phyloP scores from a whole-genome alignment of 2,329 filamentous ascomycete genomes.

The Cladosporium sp. region DNA sequence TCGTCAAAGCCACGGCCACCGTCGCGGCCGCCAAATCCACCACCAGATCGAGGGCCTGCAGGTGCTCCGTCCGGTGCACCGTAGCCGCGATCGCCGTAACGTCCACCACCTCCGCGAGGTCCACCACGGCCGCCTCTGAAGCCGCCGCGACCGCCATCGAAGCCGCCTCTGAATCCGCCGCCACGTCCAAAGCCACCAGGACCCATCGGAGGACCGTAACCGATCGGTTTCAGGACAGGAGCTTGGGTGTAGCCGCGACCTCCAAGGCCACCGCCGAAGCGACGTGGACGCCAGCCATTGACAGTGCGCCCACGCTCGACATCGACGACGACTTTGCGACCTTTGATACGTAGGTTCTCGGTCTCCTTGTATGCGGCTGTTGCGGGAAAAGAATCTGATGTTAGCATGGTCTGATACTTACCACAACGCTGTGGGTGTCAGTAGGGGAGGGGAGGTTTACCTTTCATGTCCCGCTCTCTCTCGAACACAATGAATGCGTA shows the following conservation, averaged over 20 bases:
- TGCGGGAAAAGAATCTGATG: slow-evolving; percentile 15
- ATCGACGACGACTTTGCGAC: slow-evolving; percentile 87
- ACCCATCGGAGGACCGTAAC: slow-evolving; percentile 53
- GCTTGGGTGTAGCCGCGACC: slow-evolving; percentile 90
- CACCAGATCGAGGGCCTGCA: slow-evolving; percentile 43
- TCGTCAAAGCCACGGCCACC: slow-evolving; percentile 31
- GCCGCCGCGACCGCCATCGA: slow-evolving; percentile 43
- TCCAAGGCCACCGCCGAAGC: slow-evolving; percentile 86
- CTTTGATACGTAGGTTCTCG: slow-evolving; percentile 89
- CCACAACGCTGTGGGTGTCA: slow-evolving; percentile 12
- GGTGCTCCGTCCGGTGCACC: slow-evolving; percentile 41
- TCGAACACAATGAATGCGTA: slow-evolving; percentile 98
- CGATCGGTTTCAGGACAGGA: slow-evolving; percentile 61
- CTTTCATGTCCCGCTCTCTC: slow-evolving; percentile 98
- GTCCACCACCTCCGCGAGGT: slow-evolving; percentile 37
- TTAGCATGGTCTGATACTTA: slow-evolving; percentile 47
- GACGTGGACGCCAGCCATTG: slow-evolving; percentile 85
- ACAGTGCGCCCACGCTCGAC: slow-evolving; percentile 94
- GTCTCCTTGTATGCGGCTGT: slow-evolving; percentile 85
- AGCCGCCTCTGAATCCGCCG: slow-evolving; percentile 54
- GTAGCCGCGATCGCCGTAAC: slow-evolving; percentile 42
- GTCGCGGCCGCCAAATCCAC: slow-evolving; percentile 29
- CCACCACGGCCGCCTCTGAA: slow-evolving; percentile 47
- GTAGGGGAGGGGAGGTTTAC: slow-evolving; percentile 49
- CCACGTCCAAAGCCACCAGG: slow-evolving; percentile 47